phyloP scores from a whole-genome alignment of 129 eudicot species.

The Flaveria sonorensis region DNA sequence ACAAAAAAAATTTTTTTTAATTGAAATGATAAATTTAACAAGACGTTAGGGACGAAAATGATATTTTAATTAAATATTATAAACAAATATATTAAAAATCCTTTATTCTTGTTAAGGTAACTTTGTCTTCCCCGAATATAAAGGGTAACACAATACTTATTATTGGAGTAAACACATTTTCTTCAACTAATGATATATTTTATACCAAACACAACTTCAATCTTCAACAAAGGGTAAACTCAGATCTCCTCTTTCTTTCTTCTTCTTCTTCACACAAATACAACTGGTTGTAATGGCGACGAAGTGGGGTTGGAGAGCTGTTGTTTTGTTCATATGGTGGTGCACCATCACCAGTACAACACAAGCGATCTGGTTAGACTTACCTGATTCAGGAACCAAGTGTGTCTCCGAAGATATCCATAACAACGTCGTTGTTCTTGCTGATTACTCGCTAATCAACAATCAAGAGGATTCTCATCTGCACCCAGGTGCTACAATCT shows the following conservation, averaged over 20 bases:
- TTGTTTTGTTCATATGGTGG: constrained; percentile 19
- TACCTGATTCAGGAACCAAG: constrained; percentile 61
- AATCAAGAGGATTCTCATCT: constrained; percentile 31
- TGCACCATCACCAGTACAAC: constrained; percentile 7
- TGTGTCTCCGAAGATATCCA: constrained; percentile 69
- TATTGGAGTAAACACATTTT: not conserved
- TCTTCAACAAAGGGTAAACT: not conserved
- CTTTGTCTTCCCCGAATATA: not conserved
- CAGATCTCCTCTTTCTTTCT: constrained; percentile 25
- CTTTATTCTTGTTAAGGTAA: not conserved
- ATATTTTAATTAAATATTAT: too few species aligned
- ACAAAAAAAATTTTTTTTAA: too few species aligned
- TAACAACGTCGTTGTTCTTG: constrained; percentile 58
- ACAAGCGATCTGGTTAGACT: constrained; percentile 50
- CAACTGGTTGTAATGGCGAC: constrained; percentile 6
- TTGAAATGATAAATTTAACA: too few species aligned
- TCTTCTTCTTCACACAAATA: not conserved
- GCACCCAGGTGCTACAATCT: constrained; percentile 34
- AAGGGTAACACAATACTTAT: not conserved
- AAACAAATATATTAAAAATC: not conserved
- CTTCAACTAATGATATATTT: not conserved
- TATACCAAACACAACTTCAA: not conserved
- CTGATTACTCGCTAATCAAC: constrained; percentile 49
- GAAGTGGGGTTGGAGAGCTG: constrained; percentile 17
- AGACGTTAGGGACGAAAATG: too few species aligned